Base-by-base conservation (phyloP, 257 asterid genomes). In the Solanum boliviense region DNA sequence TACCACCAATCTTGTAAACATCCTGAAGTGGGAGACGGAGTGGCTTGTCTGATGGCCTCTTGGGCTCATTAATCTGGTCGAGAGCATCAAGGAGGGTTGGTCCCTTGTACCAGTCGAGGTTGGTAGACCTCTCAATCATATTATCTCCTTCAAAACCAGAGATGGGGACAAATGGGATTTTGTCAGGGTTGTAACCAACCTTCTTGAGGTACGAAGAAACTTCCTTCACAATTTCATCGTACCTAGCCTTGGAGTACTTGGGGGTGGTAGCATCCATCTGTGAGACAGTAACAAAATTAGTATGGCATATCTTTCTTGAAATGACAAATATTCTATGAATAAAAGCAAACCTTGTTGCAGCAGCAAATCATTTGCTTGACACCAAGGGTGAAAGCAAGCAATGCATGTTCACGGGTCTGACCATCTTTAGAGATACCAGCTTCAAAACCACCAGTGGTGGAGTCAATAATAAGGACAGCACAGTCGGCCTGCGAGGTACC, bases 401-500 rank as follows among this genome's bases (percentile, higher is more conserved):
- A 81, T 0, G 98, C 98, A 65, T 95, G 98, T 94, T 95, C 98
- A 89, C 98, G 96, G 83, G 98, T 95, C 93, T 95, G 98, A 13
- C 98, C 98, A 84, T 94, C 98, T 94, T 95, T 95, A 29, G 98
- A 95, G 67, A 95, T 95, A 88, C 98, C 97, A 72, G 97, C 98
- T 89, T 95, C 98, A 60, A 95, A 95, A 88, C 98, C 98, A 91
- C 98, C 98, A 91, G 97, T 95, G 91, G 96, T 95, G 86, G 98
- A 95, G 86, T 95, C 98, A 12, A 95, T 95, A 85, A 95, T 95
- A 15, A 95, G 96, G 38, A 95, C 95, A 18, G 96, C 98, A 90
- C 98, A 95, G 34, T 95, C 98, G 78, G 98, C 98, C 92, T 95
- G 98, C 3, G 98, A 95, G 75, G 98, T 95, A 39, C 98, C 98